Evolutionary conservation across 495 filamentous ascomycete species (phyloP).

Genomic region (Clohesyomyces aquaticus): DNA sequence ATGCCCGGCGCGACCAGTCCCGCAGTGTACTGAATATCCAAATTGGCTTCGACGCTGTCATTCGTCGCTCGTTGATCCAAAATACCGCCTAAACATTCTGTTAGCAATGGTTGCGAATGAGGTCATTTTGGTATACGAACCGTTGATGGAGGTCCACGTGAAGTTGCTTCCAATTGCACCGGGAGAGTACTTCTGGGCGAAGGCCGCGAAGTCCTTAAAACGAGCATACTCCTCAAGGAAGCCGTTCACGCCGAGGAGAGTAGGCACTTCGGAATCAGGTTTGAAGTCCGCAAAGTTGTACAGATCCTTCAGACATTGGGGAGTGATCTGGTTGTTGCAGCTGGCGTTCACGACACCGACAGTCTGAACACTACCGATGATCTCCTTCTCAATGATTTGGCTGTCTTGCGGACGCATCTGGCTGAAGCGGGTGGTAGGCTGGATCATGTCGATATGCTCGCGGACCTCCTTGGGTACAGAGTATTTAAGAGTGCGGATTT

Average conservation of each 20-base stretch:
- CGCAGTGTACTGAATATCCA: slow-evolving; percentile 73
- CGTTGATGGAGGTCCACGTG: slow-evolving; percentile 63
- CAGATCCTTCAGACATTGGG: slow-evolving; percentile 60
- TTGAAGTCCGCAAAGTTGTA: slow-evolving; percentile 62
- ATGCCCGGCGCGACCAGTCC: slow-evolving; percentile 59
- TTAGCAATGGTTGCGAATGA: background rate
- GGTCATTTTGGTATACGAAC: slow-evolving; percentile 29
- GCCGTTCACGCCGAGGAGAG: slow-evolving; percentile 67
- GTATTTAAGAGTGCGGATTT: slow-evolving; percentile 62
- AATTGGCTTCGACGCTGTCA: slow-evolving; percentile 68
- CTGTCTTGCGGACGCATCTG: slow-evolving; percentile 45
- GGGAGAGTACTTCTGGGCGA: slow-evolving; percentile 47
- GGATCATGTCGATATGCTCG: slow-evolving; percentile 59
- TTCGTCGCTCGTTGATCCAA: slow-evolving; percentile 43
- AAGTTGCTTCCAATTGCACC: slow-evolving; percentile 62
- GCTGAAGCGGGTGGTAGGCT: slow-evolving; percentile 64
- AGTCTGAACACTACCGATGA: slow-evolving; percentile 5
- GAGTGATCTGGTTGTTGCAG: slow-evolving; percentile 61
- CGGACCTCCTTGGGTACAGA: slow-evolving; percentile 63
- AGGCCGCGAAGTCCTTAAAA: slow-evolving; percentile 45
- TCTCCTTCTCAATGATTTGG: slow-evolving; percentile 30
- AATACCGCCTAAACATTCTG: slow-evolving; percentile 45
- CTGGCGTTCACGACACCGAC: slow-evolving; percentile 45
- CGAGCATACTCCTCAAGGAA: slow-evolving; percentile 53
- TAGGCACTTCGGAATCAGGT: slow-evolving; percentile 52